phyloP scores from a whole-genome alignment of 2,329 filamentous ascomycete genomes.

The Xylaria sp. region DNA sequence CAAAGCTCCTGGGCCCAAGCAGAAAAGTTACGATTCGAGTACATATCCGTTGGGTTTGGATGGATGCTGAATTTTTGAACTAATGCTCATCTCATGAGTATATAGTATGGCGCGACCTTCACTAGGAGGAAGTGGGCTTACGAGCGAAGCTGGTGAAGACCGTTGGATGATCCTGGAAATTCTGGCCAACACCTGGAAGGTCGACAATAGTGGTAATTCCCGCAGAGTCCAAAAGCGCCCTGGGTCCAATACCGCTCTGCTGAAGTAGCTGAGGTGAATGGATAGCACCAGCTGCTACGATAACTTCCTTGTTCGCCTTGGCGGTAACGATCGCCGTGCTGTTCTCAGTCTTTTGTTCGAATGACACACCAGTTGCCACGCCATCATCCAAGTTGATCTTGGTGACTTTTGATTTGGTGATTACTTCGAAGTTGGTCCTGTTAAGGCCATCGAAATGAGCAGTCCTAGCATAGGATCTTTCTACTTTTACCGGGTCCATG shows the following conservation, averaged over 20 bases:
- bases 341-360: conserved; percentile 40
- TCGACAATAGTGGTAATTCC: conserved; percentile 56
- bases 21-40: conserved; percentile 43
- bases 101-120: neutral
- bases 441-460: conserved; percentile 51
- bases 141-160: conserved; percentile 44
- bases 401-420: conserved; percentile 48
- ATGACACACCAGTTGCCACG: conserved; percentile 49
- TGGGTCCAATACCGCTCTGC: conserved; percentile 54
- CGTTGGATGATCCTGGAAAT: conserved; percentile 61
- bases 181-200: conserved; percentile 60
- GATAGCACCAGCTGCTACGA: conserved; percentile 57
- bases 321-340: conserved; percentile 40
- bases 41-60: conserved; percentile 48
- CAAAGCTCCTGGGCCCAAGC: conserved; percentile 48
- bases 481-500: conserved; percentile 52
- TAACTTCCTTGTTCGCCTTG: conserved; percentile 54
- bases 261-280: conserved; percentile 54
- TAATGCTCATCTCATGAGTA: conserved; percentile 12
- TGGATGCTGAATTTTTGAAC: conserved; percentile 46
- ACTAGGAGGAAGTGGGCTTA: conserved; percentile 34
- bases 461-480: conserved; percentile 54
- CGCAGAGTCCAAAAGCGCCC: conserved; percentile 55
- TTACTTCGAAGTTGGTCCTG: conserved; percentile 49
- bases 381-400: conserved; percentile 47